phyloP scores from a whole-genome alignment of 331 rosid genomes.

The Malus hybrid region DNA sequence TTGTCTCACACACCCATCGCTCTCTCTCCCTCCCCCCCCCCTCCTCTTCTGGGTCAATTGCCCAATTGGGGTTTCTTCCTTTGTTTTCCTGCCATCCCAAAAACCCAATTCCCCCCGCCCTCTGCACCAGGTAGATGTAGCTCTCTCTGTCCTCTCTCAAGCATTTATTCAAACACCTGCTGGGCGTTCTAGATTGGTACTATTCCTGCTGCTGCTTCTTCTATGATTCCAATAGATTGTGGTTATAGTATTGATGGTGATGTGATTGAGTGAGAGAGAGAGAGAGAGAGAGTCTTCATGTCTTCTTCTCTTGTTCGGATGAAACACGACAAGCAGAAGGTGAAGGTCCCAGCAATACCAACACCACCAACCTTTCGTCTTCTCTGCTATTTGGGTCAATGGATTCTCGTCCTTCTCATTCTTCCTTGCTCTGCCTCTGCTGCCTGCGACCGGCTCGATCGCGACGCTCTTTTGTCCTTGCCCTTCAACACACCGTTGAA shows the following conservation, averaged over 20 bases:
- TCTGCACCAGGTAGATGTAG: neutral
- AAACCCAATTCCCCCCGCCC: neutral
- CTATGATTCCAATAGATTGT: neutral
- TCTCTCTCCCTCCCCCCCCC: neutral
- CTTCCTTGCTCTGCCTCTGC: slow-evolving; percentile 34
- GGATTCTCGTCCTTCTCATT: slow-evolving; percentile 1
- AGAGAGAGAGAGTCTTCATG: neutral
- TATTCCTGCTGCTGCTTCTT: neutral
- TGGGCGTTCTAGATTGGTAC: neutral
- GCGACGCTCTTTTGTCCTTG: slow-evolving; percentile 48
- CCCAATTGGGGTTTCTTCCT: neutral
- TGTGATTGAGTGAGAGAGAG: neutral
- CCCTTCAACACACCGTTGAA: slow-evolving; percentile 8
- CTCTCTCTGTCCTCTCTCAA: no score
- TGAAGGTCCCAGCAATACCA: neutral
- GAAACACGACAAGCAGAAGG: neutral
- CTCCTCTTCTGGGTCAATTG: neutral
- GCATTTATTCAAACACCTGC: neutral
- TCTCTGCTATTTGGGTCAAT: slow-evolving; percentile 1
- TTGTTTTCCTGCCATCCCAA: neutral
- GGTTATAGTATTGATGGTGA: neutral
- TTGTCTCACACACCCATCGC: neutral
- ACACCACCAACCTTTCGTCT: neutral
- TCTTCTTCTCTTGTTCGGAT: slow-evolving; percentile 7
- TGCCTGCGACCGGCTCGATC: slow-evolving; percentile 39